Percentiles rank a stretch among this genome's conserved stretches.
These are phyloP conservation scores for Zygosaccharomyces kombuchaensis DNA, from an alignment of 805 yeast genomes.

Conservation along the genomic window DNA sequence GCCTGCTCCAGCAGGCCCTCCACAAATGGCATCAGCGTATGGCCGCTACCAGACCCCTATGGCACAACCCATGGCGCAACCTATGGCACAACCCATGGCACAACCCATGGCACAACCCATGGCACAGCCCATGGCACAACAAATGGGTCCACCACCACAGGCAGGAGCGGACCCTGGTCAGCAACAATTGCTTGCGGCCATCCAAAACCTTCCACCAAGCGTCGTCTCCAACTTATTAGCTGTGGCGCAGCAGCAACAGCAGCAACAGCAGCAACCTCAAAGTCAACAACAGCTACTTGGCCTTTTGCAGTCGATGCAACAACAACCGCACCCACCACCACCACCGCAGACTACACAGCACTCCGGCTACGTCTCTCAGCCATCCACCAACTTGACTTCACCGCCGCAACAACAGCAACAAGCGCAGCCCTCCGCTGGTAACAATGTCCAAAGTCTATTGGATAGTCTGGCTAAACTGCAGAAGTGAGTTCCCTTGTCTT, in stretches of 20 bases:
- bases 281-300: constrained; percentile 29
- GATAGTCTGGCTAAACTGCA: constrained; percentile 39
- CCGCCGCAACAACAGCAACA: constrained; percentile 20
- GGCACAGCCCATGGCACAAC: constrained; percentile 11
- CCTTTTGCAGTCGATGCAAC: constrained; percentile 35
- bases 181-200: constrained; percentile 31
- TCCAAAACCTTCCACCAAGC: constrained; percentile 35
- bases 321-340: constrained; percentile 21
- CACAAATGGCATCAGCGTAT: constrained; percentile 14
- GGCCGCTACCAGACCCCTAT: constrained; percentile 19
- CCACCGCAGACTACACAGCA: constrained; percentile 13
- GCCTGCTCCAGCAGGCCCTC: constrained; percentile 19
- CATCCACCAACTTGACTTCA: constrained; percentile 15
- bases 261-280: constrained; percentile 28
- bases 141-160: constrained; percentile 22
- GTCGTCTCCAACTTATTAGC: constrained; percentile 32
- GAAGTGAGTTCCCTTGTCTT: constrained; percentile 20
- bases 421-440: constrained; percentile 26
- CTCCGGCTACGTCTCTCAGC: constrained; percentile 12
- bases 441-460: constrained; percentile 37
- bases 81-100: constrained; percentile 14
- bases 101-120: constrained; percentile 23
- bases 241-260: constrained; percentile 35
- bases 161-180: constrained; percentile 29
- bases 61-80: constrained; percentile 18